Evolutionary conservation across 768 basidiomycete genomes (phyloP).

Genomic region (Hypsizygus marmoreus): DNA sequence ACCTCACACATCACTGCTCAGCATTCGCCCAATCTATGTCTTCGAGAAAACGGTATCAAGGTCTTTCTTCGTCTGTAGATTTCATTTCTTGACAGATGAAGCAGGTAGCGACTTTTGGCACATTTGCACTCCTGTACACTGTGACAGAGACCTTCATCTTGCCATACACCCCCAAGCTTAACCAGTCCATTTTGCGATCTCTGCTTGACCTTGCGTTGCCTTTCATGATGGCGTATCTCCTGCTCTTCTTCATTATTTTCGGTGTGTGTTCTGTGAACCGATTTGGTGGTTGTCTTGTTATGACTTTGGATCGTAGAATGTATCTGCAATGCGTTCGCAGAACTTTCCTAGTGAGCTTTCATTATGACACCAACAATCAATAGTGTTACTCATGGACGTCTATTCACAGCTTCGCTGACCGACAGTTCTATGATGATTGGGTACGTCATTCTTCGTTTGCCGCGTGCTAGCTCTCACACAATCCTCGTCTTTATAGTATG

Average conservation of each 20-base stretch:
- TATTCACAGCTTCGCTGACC: constrained; percentile 81
- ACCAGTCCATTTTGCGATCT: constrained; percentile 73
- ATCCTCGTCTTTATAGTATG: constrained; percentile 15
- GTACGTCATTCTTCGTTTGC: constrained; percentile 38
- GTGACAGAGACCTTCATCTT: constrained; percentile 94
- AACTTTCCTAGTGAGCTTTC: constrained; percentile 74
- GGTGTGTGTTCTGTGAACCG: constrained; percentile 41
- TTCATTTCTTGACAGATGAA: constrained; percentile 52
- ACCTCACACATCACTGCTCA: constrained; percentile 25
- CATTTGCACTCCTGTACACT: constrained; percentile 91
- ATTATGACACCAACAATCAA: too few species aligned
- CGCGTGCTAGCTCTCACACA: neutral
- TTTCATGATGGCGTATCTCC: constrained; percentile 89
- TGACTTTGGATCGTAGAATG: constrained; percentile 58
- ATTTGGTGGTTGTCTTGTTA: neutral
- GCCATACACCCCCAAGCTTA: constrained; percentile 69
- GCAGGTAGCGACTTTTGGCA: constrained; percentile 88
- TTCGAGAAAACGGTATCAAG: constrained; percentile 68
- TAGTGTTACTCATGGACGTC: too few species aligned
- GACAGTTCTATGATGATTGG: constrained; percentile 98
- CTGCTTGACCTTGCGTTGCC: constrained; percentile 88
- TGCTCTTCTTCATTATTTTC: constrained; percentile 86
- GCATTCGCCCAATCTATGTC: constrained; percentile 79
- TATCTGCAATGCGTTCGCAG: constrained; percentile 95
- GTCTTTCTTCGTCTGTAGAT: neutral